phyloP scores from a whole-genome alignment of 306 rosid genomes.

The Potentilla sterilis region DNA sequence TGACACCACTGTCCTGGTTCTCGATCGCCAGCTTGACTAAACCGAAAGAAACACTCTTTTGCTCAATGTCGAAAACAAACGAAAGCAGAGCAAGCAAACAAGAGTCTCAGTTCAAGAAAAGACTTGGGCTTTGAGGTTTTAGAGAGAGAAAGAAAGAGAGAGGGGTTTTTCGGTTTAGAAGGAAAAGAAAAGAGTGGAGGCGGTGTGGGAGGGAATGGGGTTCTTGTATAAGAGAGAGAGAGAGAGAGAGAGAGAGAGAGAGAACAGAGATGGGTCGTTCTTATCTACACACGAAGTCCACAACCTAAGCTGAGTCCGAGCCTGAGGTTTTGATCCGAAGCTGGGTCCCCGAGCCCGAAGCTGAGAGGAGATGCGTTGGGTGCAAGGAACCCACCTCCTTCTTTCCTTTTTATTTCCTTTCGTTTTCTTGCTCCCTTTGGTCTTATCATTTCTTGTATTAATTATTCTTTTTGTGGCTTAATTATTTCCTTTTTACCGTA shows the following conservation, averaged over 20 bases:
- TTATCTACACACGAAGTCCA: constrained; percentile 83
- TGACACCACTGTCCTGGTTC: constrained; percentile 62
- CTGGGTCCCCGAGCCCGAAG: constrained; percentile 29
- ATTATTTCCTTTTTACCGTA: background rate
- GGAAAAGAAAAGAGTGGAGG: constrained; percentile 41
- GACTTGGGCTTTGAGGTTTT: background rate
- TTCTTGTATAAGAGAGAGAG: constrained; percentile 57
- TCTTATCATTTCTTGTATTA: constrained; percentile 40
- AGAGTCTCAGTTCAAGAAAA: background rate
- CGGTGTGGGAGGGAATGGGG: constrained; percentile 66
- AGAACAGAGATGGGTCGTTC: constrained; percentile 49
- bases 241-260: constrained; percentile 41
- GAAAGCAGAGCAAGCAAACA: background rate
- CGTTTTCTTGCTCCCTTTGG: constrained; percentile 56
- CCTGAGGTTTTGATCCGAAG: background rate
- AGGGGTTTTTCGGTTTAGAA: background rate
- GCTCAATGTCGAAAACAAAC: background rate
- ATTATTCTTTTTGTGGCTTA: background rate
- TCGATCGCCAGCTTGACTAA: constrained; percentile 80
- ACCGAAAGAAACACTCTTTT: background rate
- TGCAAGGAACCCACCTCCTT: constrained; percentile 81
- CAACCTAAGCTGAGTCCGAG: constrained; percentile 53
- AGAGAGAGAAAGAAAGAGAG: constrained; percentile 1
- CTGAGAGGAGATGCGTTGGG: constrained; percentile 56
- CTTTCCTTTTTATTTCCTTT: constrained; percentile 63